A percentile compares a stretch with the other conserved stretches of the same genome.
These are phyloP conservation scores for Mucor irregularis DNA, from an alignment of 371 early-diverging fungal species.

Conservation along the genomic window DNA sequence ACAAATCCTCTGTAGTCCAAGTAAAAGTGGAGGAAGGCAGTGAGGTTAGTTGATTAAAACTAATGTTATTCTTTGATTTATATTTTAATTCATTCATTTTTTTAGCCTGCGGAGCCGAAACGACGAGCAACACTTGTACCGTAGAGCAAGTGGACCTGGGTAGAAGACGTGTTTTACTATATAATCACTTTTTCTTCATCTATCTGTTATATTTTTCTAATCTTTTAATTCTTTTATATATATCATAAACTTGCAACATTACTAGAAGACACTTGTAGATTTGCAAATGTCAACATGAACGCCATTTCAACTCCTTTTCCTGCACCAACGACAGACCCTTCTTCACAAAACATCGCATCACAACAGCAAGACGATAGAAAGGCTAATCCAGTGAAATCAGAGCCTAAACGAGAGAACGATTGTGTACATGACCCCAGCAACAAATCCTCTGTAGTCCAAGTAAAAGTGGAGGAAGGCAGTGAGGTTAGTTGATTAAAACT, in stretches of 20 bases:
- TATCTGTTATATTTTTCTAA: neutral
- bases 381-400: neutral
- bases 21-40: too few relatives aligned
- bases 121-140: constrained; percentile 13
- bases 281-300: constrained; percentile 25
- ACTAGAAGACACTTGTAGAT: constrained; percentile 36
- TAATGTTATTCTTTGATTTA: too few relatives aligned
- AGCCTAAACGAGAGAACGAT: neutral
- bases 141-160: constrained; percentile 26
- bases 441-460: too few relatives aligned
- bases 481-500: too few relatives aligned
- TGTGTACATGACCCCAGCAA: neutral
- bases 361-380: neutral
- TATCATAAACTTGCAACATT: constrained; percentile 44
- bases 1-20: too few relatives aligned
- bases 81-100: too few relatives aligned
- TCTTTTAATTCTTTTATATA: neutral
- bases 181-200: too few relatives aligned
- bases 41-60: too few relatives aligned
- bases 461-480: too few relatives aligned
- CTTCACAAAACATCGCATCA: neutral
- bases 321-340: constrained; percentile 7
- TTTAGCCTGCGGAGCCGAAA: too few relatives aligned
- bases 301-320: constrained; percentile 13
- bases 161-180: too few relatives aligned